Percentiles rank a stretch among this genome's conserved stretches.
Evolutionary conservation across 2,329 filamentous ascomycete species (phyloP).

Genomic region (Penicillium vulpinum): DNA sequence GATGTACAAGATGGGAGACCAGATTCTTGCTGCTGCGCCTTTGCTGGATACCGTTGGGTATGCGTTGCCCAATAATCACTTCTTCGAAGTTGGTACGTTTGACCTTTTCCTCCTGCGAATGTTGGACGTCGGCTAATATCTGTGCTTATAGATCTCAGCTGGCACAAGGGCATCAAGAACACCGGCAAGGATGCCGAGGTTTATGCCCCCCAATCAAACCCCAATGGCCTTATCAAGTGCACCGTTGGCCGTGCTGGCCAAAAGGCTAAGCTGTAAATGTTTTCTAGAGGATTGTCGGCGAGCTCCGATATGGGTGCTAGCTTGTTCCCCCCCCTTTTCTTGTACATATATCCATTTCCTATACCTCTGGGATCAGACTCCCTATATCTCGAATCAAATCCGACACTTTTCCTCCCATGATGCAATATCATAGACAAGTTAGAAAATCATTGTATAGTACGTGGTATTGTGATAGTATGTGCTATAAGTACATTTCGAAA

Average conservation of each 20-base stretch:
- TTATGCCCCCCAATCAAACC: conserved; percentile 86
- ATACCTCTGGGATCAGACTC: conserved; percentile 21
- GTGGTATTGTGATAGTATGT: conserved; percentile 18
- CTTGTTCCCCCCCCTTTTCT: conserved; percentile 1
- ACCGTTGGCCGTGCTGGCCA: conserved; percentile 59
- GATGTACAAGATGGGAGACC: conserved; percentile 98
- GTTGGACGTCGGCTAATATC: conserved; percentile 8
- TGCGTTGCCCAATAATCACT: conserved; percentile 94
- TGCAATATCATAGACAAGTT: background rate
- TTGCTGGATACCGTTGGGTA: conserved; percentile 74
- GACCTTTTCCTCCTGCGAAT: background rate
- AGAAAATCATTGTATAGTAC: background rate
- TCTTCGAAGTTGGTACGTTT: conserved; percentile 76
- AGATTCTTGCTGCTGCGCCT: conserved; percentile 75
- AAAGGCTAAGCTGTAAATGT: conserved; percentile 36
- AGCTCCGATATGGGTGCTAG: conserved; percentile 3
- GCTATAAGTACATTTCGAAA: conserved; percentile 25
- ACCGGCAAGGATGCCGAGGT: conserved; percentile 94
- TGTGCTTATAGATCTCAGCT: conserved; percentile 71
- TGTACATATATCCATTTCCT: conserved; percentile 27
- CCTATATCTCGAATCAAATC: background rate
- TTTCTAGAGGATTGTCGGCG: background rate
- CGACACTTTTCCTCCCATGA: background rate
- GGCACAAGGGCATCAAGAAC: conserved; percentile 95
- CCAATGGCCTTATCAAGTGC: conserved; percentile 94